Conservation (phyloP, 129 eudicot genomes). For the Escallonia herrerae region DNA sequence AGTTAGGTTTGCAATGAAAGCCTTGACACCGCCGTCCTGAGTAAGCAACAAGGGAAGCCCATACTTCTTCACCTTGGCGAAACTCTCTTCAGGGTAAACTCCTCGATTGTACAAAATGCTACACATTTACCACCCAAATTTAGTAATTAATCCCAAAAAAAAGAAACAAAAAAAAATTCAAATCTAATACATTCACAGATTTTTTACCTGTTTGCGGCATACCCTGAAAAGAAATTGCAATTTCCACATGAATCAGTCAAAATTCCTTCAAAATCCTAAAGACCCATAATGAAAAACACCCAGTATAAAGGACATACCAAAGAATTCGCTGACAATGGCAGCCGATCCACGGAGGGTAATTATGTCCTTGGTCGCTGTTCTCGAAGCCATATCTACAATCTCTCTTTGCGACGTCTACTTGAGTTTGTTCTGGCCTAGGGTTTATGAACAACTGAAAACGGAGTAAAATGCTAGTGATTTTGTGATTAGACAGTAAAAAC, state of each 20-base stretch:
- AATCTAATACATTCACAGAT: slow-evolving; percentile 1
- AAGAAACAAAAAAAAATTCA: background rate
- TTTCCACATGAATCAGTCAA: slow-evolving; percentile 4
- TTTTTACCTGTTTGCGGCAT: slow-evolving; percentile 88
- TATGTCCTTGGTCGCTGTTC: slow-evolving; percentile 62
- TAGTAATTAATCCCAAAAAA: background rate
- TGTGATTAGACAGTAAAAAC: slow-evolving; percentile 12
- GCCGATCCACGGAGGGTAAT: slow-evolving; percentile 95
- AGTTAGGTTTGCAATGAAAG: slow-evolving; percentile 70
- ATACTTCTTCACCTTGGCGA: slow-evolving; percentile 84
- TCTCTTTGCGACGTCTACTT: background rate
- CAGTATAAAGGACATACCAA: slow-evolving; percentile 36
- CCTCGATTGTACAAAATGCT: slow-evolving; percentile 93
- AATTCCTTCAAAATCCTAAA: background rate
- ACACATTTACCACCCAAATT: slow-evolving; percentile 11
- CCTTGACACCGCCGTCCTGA: slow-evolving; percentile 88
- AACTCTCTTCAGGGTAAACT: slow-evolving; percentile 88
- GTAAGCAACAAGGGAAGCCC: slow-evolving; percentile 92
- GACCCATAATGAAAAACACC: background rate
- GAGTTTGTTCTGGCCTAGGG: background rate
- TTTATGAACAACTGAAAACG: background rate
- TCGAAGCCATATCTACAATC: slow-evolving; percentile 57
- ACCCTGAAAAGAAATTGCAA: slow-evolving; percentile 46
- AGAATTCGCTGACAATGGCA: slow-evolving; percentile 89
- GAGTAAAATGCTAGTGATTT: background rate